Evolutionary conservation across 78 protist genomes (phyloP).

Genomic region (Dictyostelium firmibasis): DNA sequence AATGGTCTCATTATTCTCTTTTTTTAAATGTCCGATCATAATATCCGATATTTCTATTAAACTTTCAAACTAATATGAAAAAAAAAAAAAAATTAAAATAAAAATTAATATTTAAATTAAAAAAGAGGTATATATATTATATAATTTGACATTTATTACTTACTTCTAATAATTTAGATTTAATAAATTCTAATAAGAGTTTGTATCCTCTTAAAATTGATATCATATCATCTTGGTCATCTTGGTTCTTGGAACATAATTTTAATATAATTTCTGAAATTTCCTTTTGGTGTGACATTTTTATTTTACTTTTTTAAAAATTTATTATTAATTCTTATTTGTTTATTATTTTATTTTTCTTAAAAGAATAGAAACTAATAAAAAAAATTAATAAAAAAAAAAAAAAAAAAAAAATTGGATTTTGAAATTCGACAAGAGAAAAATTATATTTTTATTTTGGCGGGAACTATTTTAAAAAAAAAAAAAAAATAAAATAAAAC

Average conservation of each 20-base stretch:
- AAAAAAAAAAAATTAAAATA: not conserved
- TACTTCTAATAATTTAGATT: not conserved
- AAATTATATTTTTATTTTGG: too few species aligned
- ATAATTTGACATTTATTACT: too few species aligned
- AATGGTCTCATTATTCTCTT: not conserved
- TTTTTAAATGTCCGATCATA: not conserved
- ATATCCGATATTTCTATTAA: not conserved
- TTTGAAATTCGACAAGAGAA: too few species aligned
- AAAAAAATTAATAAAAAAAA: too few species aligned
- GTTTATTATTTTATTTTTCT: not conserved
- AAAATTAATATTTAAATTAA: not conserved
- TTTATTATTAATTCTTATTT: not conserved
- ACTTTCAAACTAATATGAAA: not conserved
- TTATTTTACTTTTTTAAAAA: not conserved
- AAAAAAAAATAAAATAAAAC: too few species aligned
- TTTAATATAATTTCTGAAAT: constrained; percentile 2
- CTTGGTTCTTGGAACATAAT: not conserved
- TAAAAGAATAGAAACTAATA: not conserved
- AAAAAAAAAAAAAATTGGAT: too few species aligned
- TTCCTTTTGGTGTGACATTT: not conserved
- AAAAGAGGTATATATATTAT: too few species aligned
- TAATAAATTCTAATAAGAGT: not conserved
- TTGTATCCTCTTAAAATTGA: not conserved
- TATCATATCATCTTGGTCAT: constrained; percentile 1
- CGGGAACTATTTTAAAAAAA: too few species aligned